phyloP scores from a whole-genome alignment of 306 rosid species.

The Fagus crenata region DNA sequence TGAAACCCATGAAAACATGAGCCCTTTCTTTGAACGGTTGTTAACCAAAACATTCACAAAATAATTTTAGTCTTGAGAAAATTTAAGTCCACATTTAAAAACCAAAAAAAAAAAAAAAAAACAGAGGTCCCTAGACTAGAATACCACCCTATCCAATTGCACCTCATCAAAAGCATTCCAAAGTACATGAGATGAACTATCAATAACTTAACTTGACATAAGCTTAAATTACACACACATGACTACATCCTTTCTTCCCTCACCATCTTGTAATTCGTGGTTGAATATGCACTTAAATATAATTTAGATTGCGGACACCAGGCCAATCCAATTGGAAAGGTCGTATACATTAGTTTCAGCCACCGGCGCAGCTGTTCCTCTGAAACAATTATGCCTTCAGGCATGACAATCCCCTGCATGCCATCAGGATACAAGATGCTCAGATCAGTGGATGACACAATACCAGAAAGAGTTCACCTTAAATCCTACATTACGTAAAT shows the following conservation, averaged over 20 bases:
- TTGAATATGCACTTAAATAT: background rate
- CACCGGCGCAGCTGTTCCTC: background rate
- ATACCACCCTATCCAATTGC: background rate
- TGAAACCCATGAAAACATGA: background rate
- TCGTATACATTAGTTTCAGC: background rate
- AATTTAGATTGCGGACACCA: background rate
- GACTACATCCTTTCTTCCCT: background rate
- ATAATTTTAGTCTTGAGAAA: background rate
- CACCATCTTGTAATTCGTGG: background rate
- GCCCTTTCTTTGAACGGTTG: background rate
- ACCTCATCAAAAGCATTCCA: background rate
- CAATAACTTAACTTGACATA: background rate
- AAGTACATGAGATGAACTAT: background rate
- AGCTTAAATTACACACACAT: background rate
- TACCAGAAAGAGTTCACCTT: background rate
- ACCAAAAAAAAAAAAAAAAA: no score
- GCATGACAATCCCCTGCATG: slow-evolving; percentile 5
- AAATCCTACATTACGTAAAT: background rate
- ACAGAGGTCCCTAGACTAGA: background rate
- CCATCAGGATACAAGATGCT: slow-evolving; percentile 15
- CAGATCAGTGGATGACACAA: background rate
- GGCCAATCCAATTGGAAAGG: background rate
- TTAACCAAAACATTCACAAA: background rate
- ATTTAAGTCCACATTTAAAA: background rate
- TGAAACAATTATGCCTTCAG: background rate